Percentiles rank a stretch among this genome's conserved stretches.
phyloP scores from a whole-genome alignment of 805 yeast species.

The Candida mattraensis region DNA sequence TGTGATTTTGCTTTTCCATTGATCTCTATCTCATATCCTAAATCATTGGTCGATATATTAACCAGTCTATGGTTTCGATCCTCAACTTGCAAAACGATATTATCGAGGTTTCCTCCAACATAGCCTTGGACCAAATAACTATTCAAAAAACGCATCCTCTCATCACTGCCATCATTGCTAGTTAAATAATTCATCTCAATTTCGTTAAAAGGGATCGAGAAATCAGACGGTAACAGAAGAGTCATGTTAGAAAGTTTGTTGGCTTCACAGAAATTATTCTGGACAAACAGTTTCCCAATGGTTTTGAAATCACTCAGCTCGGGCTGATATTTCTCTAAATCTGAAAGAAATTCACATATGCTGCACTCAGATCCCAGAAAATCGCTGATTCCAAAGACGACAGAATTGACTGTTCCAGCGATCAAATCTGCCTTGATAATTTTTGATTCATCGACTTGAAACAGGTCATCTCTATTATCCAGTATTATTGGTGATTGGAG shows the following conservation, averaged over 20 bases:
- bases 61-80: conserved; percentile 31
- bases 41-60: conserved; percentile 22
- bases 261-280: conserved; percentile 21
- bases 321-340: conserved; percentile 15
- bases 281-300: conserved; percentile 21
- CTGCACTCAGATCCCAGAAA: conserved; percentile 39
- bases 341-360: conserved; percentile 38
- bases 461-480: conserved; percentile 31
- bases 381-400: conserved; percentile 61
- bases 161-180: conserved; percentile 31
- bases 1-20: conserved; percentile 36
- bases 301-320: conserved; percentile 16
- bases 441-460: conserved; percentile 42
- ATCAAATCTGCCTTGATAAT: conserved; percentile 56
- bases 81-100: conserved; percentile 10
- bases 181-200: conserved; percentile 47
- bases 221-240: conserved; percentile 47
- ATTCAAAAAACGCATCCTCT: conserved; percentile 28
- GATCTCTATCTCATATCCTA: conserved; percentile 38
- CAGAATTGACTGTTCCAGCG: conserved; percentile 64
- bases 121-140: conserved; percentile 42
- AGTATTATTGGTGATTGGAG: conserved; percentile 34
- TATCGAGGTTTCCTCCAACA: conserved; percentile 42
- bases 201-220: conserved; percentile 34
- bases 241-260: conserved; percentile 38